These are phyloP conservation scores for Cyclotella cryptica DNA, from an alignment of 108 stramenopile genomes.

Conservation along the genomic window DNA sequence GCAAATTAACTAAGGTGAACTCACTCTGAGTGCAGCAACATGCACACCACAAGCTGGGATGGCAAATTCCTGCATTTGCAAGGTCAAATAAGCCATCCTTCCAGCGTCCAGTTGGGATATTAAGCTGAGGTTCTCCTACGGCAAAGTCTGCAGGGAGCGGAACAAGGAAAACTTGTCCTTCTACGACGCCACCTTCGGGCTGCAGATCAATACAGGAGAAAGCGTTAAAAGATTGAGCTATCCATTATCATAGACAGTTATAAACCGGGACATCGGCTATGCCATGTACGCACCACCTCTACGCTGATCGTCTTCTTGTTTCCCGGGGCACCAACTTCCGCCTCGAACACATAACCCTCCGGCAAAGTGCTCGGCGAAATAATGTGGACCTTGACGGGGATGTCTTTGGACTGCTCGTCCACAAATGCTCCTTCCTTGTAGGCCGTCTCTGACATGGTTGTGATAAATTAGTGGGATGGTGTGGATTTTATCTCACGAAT, in stretches of 20 bases:
- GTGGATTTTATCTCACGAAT: too few species aligned
- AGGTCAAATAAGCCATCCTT: constrained; percentile 81
- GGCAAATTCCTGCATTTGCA: constrained; percentile 65
- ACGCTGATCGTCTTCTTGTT: constrained; percentile 47
- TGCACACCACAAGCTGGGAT: constrained; percentile 76
- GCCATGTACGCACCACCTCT: constrained; percentile 36
- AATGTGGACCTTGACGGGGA: constrained; percentile 56
- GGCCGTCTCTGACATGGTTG: constrained; percentile 27
- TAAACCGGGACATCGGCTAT: neutral
- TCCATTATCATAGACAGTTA: neutral
- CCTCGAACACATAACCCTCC: constrained; percentile 84
- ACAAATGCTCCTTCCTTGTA: constrained; percentile 47
- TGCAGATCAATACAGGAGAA: neutral
- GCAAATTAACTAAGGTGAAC: neutral
- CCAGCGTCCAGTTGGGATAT: constrained; percentile 81
- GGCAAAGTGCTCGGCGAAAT: constrained; percentile 84
- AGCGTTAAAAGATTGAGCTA: neutral
- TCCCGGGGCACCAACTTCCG: constrained; percentile 63
- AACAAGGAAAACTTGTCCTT: constrained; percentile 79
- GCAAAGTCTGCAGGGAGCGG: constrained; percentile 61
- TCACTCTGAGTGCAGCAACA: constrained; percentile 70
- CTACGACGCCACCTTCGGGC: constrained; percentile 77
- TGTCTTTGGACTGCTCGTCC: constrained; percentile 18
- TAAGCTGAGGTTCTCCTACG: constrained; percentile 46
- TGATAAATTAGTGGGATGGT: too few species aligned